Conservation (phyloP, 2,329 filamentous ascomycete species). For the Pseudopithomyces chartarum region DNA sequence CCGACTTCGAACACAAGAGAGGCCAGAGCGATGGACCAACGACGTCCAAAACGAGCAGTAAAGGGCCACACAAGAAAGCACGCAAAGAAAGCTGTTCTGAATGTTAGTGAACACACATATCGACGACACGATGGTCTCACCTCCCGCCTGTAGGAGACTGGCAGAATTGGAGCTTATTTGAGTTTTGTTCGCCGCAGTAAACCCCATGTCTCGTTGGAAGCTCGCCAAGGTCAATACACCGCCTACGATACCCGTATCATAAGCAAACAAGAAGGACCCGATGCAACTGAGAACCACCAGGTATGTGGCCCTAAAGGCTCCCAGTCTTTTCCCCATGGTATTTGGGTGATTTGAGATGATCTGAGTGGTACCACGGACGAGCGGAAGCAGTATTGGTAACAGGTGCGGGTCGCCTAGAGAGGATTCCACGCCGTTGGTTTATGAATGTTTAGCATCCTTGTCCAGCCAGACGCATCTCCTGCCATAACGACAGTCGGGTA, state of each 20-base stretch:
- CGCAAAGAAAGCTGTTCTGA: constrained; percentile 46
- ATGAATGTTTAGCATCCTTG: background rate
- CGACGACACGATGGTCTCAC: constrained; percentile 17
- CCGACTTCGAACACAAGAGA: constrained; percentile 53
- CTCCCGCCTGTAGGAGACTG: constrained; percentile 50
- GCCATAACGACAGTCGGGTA: too few species aligned
- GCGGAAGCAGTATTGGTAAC: background rate
- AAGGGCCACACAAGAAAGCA: constrained; percentile 54
- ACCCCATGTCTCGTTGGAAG: constrained; percentile 48
- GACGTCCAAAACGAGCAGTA: constrained; percentile 49
- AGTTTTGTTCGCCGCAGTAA: constrained; percentile 29
- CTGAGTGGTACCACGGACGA: too few species aligned
- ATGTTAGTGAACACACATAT: background rate
- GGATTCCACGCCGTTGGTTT: background rate
- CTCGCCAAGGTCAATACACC: constrained; percentile 47
- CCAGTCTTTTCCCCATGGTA: constrained; percentile 4
- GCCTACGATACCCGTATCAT: constrained; percentile 52
- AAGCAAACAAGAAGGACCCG: constrained; percentile 49
- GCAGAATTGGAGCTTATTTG: constrained; percentile 48
- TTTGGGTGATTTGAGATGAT: background rate
- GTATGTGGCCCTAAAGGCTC: constrained; percentile 6
- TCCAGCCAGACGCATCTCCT: background rate
- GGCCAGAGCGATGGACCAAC: constrained; percentile 45
- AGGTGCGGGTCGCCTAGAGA: background rate
- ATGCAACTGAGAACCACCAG: constrained; percentile 5